phyloP scores from a whole-genome alignment of 2,329 filamentous ascomycete species.

The Aspergillus viridinutans region DNA sequence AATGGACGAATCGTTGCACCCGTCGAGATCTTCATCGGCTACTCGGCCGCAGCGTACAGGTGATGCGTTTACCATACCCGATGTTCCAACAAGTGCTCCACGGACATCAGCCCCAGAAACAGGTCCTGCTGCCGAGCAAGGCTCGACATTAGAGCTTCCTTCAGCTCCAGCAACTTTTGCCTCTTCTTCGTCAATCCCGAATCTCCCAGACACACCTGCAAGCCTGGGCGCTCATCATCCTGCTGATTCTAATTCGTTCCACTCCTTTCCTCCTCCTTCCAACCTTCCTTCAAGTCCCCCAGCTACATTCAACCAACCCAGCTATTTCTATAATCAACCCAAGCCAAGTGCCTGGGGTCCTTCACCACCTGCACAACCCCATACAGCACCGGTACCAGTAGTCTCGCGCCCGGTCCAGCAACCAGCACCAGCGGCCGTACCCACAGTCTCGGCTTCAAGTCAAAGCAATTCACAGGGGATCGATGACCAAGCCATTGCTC shows the following conservation, averaged over 20 bases:
- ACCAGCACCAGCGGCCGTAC: constrained; percentile 14
- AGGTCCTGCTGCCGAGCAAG: constrained; percentile 33
- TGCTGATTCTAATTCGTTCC: constrained; percentile 29
- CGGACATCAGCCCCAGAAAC: constrained; percentile 25
- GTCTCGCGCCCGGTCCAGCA: constrained; percentile 16
- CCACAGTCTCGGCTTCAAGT: constrained; percentile 16
- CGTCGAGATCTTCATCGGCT: constrained; percentile 41
- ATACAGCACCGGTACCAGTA: constrained; percentile 19
- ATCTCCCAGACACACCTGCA: constrained; percentile 31
- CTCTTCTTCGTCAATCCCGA: constrained; percentile 22
- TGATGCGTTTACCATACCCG: constrained; percentile 19
- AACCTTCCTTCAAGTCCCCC: constrained; percentile 22
- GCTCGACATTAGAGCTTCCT: constrained; percentile 33
- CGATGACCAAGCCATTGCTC: constrained; percentile 69
- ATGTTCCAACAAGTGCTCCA: constrained; percentile 21
- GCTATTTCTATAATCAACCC: constrained; percentile 20
- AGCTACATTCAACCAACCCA: constrained; percentile 16
- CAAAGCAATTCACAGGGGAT: constrained; percentile 29
- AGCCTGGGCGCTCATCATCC: constrained; percentile 13
- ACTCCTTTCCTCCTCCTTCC: constrained; percentile 41
- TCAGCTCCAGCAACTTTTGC: constrained; percentile 36
- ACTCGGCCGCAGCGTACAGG: constrained; percentile 27
- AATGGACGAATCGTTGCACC: constrained; percentile 49
- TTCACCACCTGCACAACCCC: constrained; percentile 25
- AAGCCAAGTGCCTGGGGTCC: constrained; percentile 12